Evolutionary conservation across 2,329 filamentous ascomycete genomes (phyloP).

Genomic region (Rosellinia necatrix): DNA sequence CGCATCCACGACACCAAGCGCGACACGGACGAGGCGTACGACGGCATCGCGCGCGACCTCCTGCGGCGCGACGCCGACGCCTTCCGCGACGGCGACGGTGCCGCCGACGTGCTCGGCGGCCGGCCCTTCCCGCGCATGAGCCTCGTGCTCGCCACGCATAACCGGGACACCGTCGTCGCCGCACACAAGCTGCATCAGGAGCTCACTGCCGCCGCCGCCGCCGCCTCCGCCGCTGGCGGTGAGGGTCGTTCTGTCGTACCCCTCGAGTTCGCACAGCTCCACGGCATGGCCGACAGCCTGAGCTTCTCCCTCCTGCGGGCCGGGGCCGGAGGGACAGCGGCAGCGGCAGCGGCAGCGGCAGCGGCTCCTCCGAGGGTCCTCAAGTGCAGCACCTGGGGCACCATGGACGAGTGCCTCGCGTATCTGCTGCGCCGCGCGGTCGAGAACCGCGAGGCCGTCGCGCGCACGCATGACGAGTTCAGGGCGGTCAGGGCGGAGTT

Average conservation of each 20-base stretch:
- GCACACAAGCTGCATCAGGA: constrained; percentile 4
- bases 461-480: constrained; percentile 6
- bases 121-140: background rate
- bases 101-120: background rate
- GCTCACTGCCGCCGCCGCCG: no score
- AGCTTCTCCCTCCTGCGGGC: constrained; percentile 1
- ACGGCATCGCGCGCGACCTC: background rate
- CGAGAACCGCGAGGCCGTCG: constrained; percentile 7
- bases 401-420: background rate
- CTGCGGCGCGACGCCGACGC: background rate
- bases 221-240: no score
- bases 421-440: background rate
- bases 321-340: background rate
- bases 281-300: constrained; percentile 7
- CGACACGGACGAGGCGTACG: background rate
- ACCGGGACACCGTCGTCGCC: background rate
- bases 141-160: constrained; percentile 7
- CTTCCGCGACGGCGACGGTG: no score
- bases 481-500: background rate
- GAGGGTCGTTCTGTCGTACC: background rate
- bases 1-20: background rate
- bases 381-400: constrained; percentile 10
- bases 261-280: constrained; percentile 4
- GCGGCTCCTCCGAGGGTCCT: background rate
- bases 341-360: no score